Percentiles rank a stretch among this genome's conserved stretches.
Conservation (phyloP, 805 yeast species). For the Lachancea dasiensis region DNA sequence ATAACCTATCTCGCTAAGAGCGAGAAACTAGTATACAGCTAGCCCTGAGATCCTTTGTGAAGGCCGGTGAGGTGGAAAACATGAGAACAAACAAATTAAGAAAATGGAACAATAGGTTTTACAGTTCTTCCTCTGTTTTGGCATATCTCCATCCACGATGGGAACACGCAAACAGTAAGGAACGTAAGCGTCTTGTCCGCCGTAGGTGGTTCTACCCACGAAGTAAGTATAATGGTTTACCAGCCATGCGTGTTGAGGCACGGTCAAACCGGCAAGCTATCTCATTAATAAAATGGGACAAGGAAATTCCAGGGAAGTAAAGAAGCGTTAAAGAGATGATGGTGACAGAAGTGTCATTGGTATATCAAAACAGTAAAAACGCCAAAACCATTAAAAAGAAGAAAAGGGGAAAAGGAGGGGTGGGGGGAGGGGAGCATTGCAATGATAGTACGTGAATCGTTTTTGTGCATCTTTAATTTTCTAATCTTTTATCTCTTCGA, state of each 20-base stretch:
- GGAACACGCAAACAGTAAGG: no score
- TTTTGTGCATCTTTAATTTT: no score
- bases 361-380: constrained; percentile 4
- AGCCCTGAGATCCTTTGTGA: constrained; percentile 1
- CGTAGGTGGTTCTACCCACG: no score
- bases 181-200: no score
- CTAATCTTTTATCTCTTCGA: constrained; percentile 15
- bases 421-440: neutral
- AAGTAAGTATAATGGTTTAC: no score
- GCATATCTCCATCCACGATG: no score
- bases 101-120: no score
- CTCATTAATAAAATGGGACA: constrained; percentile 2
- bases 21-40: constrained; percentile 7
- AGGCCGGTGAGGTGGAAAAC: no score
- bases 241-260: neutral
- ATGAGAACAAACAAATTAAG: no score
- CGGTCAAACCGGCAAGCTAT: constrained; percentile 1
- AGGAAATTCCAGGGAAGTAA: constrained; percentile 2
- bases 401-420: neutral
- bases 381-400: constrained; percentile 1
- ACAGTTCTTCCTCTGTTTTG: no score
- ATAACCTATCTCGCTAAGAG: constrained; percentile 1
- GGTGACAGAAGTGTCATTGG: no score
- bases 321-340: neutral
- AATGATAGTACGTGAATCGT: neutral